A percentile compares a stretch with the other conserved stretches of the same genome.
Conservation (phyloP, 106 monocot species). For the Hemerocallis citrina region DNA sequence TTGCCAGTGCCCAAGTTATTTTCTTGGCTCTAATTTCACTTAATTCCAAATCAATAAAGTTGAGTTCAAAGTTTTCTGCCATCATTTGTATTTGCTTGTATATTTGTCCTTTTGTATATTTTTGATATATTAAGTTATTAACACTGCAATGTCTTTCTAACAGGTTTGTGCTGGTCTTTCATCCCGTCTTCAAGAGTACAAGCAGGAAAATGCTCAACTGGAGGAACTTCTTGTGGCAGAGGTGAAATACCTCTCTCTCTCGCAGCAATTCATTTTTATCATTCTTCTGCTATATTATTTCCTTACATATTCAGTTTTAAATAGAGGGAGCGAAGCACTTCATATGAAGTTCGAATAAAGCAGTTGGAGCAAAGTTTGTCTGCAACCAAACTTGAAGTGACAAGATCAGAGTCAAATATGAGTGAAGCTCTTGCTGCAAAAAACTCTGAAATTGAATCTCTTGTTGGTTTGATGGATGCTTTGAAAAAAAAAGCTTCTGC, state of each 20-base stretch:
- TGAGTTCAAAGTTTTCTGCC: too few species aligned
- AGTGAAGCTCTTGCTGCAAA: slow-evolving; percentile 76
- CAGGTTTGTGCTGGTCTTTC: slow-evolving; percentile 98
- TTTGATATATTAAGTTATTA: background rate
- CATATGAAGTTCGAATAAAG: slow-evolving; percentile 78
- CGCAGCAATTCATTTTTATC: too few species aligned
- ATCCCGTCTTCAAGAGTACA: slow-evolving; percentile 98
- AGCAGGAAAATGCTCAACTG: slow-evolving; percentile 89
- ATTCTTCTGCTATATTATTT: background rate
- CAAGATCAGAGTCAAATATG: slow-evolving; percentile 70
- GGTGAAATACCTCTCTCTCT: slow-evolving; percentile 58
- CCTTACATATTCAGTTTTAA: slow-evolving; percentile 5
- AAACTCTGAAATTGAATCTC: slow-evolving; percentile 82
- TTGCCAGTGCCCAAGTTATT: too few species aligned
- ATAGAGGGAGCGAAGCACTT: slow-evolving; percentile 74
- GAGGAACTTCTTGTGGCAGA: slow-evolving; percentile 94
- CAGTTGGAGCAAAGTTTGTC: slow-evolving; percentile 82
- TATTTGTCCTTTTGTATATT: background rate
- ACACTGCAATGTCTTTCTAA: background rate
- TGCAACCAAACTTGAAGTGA: slow-evolving; percentile 46
- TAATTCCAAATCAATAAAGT: too few species aligned
- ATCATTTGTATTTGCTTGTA: background rate
- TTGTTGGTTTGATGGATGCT: slow-evolving; percentile 54
- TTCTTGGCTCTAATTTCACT: too few species aligned
- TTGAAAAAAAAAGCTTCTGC: slow-evolving; percentile 63